Conservation (phyloP, 805 yeast species). For the Schwanniomyces yamadae region DNA sequence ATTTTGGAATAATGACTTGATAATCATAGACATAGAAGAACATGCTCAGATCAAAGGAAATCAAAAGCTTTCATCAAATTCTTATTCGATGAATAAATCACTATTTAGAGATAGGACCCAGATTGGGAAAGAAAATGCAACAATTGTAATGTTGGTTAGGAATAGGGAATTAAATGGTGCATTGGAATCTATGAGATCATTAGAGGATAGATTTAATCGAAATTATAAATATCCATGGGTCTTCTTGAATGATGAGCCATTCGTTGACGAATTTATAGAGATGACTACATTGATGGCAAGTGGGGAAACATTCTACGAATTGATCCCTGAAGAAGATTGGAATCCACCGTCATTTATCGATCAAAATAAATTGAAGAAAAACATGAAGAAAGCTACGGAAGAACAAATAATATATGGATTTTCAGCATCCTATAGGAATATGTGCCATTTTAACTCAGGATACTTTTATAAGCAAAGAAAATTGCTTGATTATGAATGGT, state of each 20-base stretch:
- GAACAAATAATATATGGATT: constrained; percentile 46
- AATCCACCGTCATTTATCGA: constrained; percentile 38
- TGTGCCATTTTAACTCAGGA: constrained; percentile 79
- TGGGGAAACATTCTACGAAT: constrained; percentile 39
- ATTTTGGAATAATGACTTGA: no score
- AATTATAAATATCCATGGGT: constrained; percentile 45
- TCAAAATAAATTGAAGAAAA: constrained; percentile 23
- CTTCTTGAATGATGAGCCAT: constrained; percentile 44
- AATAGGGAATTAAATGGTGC: constrained; percentile 79
- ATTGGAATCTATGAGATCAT: constrained; percentile 43
- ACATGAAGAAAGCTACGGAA: constrained; percentile 18
- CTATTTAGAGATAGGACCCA: constrained; percentile 32
- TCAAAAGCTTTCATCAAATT: constrained; percentile 29
- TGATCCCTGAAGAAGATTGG: constrained; percentile 43
- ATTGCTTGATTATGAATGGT: constrained; percentile 49
- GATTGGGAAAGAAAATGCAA: constrained; percentile 72
- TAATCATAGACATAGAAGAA: no score
- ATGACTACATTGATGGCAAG: constrained; percentile 46
- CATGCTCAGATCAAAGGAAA: background rate
- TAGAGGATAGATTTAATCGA: constrained; percentile 43
- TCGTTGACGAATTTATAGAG: constrained; percentile 39
- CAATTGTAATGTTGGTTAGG: constrained; percentile 82
- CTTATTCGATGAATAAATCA: constrained; percentile 20
- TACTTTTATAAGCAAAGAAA: constrained; percentile 49
- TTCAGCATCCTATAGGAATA: constrained; percentile 52